phyloP scores from a whole-genome alignment of 441 rosid genomes.

The Populus hybrid region DNA sequence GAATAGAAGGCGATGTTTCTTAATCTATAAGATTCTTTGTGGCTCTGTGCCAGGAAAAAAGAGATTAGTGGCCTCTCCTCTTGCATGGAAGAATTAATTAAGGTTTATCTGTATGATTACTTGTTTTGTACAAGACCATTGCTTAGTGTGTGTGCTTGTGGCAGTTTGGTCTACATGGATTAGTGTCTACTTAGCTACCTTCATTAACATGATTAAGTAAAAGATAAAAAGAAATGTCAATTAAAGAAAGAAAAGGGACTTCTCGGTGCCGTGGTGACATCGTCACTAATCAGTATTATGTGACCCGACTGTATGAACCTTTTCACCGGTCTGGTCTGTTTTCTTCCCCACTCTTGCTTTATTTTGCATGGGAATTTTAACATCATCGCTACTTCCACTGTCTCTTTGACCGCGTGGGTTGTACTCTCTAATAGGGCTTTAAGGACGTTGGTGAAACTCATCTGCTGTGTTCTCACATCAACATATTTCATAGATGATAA shows the following conservation, averaged over 20 bases:
- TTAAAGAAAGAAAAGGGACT: conserved; percentile 4
- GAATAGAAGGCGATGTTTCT: conserved; percentile 38
- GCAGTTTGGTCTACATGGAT: neutral
- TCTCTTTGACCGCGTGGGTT: conserved; percentile 33
- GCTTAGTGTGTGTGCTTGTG: neutral
- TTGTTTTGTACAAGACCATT: too few species aligned
- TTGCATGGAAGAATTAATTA: neutral
- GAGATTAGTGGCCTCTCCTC: conserved; percentile 6
- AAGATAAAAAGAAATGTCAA: conserved; percentile 10
- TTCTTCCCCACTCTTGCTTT: conserved; percentile 19
- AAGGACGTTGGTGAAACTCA: neutral
- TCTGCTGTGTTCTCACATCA: too few species aligned
- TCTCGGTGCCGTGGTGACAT: conserved; percentile 36
- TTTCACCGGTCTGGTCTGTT: conserved; percentile 33
- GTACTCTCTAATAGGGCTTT: neutral
- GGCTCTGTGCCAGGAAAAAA: conserved; percentile 21
- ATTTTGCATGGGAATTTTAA: conserved; percentile 51
- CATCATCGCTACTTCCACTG: conserved; percentile 27
- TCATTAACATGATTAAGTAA: neutral
- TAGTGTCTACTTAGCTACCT: neutral
- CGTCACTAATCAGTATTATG: conserved; percentile 26
- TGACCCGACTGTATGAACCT: conserved; percentile 40
- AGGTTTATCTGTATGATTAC: neutral
- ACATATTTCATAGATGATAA: too few species aligned
- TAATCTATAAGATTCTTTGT: conserved; percentile 54